Evolutionary conservation across 805 yeast genomes (phyloP).

Genomic region (Kodamaea jinghongensis): DNA sequence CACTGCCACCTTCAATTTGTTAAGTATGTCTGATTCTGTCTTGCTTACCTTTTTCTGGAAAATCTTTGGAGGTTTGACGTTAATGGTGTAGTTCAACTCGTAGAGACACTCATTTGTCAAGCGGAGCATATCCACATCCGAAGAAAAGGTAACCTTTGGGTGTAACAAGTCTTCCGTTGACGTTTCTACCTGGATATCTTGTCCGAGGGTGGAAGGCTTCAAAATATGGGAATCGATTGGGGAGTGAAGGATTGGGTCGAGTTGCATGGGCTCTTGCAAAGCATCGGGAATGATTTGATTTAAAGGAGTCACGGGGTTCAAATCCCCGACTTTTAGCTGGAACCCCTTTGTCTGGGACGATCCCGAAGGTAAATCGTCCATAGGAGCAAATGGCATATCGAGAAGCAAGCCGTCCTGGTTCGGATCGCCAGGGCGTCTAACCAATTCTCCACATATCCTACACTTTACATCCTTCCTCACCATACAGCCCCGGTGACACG

Average conservation of each 20-base stretch:
- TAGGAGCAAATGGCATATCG: conserved; percentile 9
- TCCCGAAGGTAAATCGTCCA: conserved; percentile 1
- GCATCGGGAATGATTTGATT: conserved; percentile 15
- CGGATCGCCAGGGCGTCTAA: too few species aligned
- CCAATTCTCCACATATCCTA: too few species aligned
- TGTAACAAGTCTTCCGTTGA: conserved; percentile 4
- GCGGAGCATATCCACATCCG: conserved; percentile 5
- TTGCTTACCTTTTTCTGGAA: conserved; percentile 1
- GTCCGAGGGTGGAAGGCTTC: background rate
- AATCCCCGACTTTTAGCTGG: conserved; percentile 1
- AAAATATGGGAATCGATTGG: background rate
- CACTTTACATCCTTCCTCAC: too few species aligned
- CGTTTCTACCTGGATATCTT: background rate
- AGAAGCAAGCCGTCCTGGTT: conserved; percentile 2
- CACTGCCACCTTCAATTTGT: conserved; percentile 1
- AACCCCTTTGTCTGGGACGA: conserved; percentile 2
- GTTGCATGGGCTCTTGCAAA: conserved; percentile 6
- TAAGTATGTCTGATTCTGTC: background rate
- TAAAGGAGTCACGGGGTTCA: conserved; percentile 13
- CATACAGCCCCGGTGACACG: conserved; percentile 27
- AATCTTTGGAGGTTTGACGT: conserved; percentile 21
- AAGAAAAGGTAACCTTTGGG: conserved; percentile 11
- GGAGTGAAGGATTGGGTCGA: background rate
- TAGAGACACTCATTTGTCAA: conserved; percentile 7
- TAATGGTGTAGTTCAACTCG: conserved; percentile 18